Conservation (phyloP, 352 stramenopile species). For the Phytophthora brassicae region DNA sequence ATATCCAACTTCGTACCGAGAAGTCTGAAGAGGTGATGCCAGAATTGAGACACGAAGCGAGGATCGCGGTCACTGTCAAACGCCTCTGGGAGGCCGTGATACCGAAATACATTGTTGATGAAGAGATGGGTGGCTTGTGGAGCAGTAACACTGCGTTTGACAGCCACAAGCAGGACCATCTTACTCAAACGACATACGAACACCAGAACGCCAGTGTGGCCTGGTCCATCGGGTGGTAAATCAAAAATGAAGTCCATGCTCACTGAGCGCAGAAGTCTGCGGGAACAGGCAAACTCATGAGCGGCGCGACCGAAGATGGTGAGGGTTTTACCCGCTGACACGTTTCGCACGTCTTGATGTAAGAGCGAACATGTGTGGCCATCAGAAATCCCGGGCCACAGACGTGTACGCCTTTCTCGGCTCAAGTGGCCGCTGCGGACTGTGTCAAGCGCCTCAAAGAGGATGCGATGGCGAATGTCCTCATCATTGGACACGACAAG, state of each 20-base stretch:
- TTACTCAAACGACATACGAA: too few species aligned
- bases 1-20: too few species aligned
- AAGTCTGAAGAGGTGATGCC: too few species aligned
- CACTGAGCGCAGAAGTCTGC: slow-evolving; percentile 17
- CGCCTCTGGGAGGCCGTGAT: too few species aligned
- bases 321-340: slow-evolving; percentile 22
- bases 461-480: slow-evolving; percentile 15
- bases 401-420: slow-evolving; percentile 20
- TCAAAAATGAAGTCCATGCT: slow-evolving; percentile 26
- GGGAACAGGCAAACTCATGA: slow-evolving; percentile 16
- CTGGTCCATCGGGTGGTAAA: too few species aligned
- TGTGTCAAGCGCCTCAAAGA: slow-evolving; percentile 12
- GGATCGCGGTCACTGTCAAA: too few species aligned
- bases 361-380: slow-evolving; percentile 16
- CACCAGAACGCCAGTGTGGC: too few species aligned
- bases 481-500: slow-evolving; percentile 15
- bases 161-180: too few species aligned
- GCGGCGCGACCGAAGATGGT: neutral
- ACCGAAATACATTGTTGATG: too few species aligned
- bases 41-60: too few species aligned
- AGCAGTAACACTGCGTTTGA: too few species aligned
- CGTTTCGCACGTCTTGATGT: slow-evolving; percentile 21
- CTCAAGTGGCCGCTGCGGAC: slow-evolving; percentile 9
- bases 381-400: slow-evolving; percentile 5
- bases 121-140: too few species aligned